Evolutionary conservation across 345 rosid genomes (phyloP).

Genomic region (Durio zibethinus): DNA sequence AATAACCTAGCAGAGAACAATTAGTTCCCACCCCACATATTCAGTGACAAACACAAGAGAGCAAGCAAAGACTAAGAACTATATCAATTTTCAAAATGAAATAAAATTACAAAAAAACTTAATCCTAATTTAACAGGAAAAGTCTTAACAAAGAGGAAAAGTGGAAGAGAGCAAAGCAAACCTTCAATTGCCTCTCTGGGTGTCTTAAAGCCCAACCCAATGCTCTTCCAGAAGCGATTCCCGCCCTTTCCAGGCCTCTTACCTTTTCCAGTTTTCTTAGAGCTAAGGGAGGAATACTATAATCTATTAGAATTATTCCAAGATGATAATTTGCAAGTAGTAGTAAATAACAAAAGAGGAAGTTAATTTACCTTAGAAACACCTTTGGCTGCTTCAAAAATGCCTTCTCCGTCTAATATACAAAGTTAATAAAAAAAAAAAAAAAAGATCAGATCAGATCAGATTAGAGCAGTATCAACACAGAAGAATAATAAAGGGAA

Average conservation of each 20-base stretch:
- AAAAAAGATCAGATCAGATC: background rate
- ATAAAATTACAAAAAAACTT: background rate
- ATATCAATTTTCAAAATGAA: background rate
- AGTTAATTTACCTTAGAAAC: conserved; percentile 2
- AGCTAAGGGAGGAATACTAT: conserved; percentile 23
- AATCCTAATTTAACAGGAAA: background rate
- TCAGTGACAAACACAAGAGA: background rate
- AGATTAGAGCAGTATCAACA: background rate
- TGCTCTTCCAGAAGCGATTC: conserved; percentile 58
- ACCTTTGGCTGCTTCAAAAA: conserved; percentile 25
- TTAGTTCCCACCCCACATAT: background rate
- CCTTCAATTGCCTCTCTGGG: conserved; percentile 70
- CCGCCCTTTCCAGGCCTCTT: conserved; percentile 76
- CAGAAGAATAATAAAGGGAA: background rate
- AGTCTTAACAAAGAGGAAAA: background rate
- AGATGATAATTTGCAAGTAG: background rate
- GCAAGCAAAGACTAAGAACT: background rate
- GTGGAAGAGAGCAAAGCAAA: background rate
- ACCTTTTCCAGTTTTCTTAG: conserved; percentile 58
- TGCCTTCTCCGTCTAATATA: conserved; percentile 12
- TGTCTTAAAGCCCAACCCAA: conserved; percentile 66
- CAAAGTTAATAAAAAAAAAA: background rate
- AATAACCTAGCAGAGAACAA: background rate
- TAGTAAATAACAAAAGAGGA: background rate
- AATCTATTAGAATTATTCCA: background rate